phyloP scores from a whole-genome alignment of 2,329 filamentous ascomycete genomes.

The Metarhizium brunneum region DNA sequence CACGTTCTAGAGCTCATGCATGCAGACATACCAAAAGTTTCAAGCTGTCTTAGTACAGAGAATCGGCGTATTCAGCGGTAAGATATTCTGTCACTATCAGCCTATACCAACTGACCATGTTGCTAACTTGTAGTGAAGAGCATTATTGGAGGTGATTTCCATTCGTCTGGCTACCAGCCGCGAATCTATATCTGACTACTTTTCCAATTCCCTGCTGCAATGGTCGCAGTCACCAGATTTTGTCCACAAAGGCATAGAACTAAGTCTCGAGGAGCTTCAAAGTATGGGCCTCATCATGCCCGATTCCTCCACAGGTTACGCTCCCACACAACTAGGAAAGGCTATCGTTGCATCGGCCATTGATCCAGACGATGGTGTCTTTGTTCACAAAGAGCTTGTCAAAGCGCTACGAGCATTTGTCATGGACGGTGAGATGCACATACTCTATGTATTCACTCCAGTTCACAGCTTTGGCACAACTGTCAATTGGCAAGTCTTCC shows the following conservation, averaged over 20 bases:
- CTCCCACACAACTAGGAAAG: constrained; percentile 55
- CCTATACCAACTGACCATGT: background rate
- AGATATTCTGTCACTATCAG: background rate
- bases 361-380: constrained; percentile 65
- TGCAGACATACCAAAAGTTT: constrained; percentile 60
- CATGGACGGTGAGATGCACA: constrained; percentile 73
- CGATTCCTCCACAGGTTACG: constrained; percentile 41
- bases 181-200: constrained; percentile 58
- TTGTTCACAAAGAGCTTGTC: constrained; percentile 59
- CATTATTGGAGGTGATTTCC: constrained; percentile 61
- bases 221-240: constrained; percentile 41
- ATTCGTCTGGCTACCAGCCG: constrained; percentile 57
- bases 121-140: constrained; percentile 31
- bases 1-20: constrained; percentile 62
- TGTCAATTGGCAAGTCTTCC: constrained; percentile 65
- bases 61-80: constrained; percentile 60
- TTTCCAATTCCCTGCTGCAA: constrained; percentile 57
- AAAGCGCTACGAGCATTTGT: constrained; percentile 64
- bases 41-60: constrained; percentile 59
- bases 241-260: constrained; percentile 45
- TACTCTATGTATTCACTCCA: constrained; percentile 69
- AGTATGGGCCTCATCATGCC: constrained; percentile 43
- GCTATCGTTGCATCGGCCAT: constrained; percentile 66
- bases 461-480: constrained; percentile 47
- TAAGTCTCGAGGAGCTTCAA: constrained; percentile 49